Percentiles rank a stretch among this genome's conserved stretches.
Conservation (phyloP, 1,284 basidiomycete species). For the Trichosporon asahii region DNA sequence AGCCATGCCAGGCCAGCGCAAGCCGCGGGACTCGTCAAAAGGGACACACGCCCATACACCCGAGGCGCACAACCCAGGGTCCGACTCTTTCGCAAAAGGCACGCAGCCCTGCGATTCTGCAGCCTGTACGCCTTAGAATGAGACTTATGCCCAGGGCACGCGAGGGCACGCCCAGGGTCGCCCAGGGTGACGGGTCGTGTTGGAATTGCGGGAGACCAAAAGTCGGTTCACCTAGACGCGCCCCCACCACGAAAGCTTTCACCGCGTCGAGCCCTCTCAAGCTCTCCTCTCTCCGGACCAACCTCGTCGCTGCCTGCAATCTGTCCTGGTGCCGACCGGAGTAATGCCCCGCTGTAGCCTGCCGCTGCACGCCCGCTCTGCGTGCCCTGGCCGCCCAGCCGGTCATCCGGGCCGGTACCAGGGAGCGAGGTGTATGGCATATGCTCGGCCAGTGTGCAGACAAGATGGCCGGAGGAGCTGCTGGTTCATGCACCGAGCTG, state of each 20-base stretch:
- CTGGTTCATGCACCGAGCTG: background rate
- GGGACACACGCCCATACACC: background rate
- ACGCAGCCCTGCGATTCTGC: no score
- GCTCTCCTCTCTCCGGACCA: no score
- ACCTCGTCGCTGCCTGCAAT: background rate
- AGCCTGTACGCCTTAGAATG: background rate
- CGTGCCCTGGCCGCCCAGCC: background rate
- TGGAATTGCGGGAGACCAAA: conserved; percentile 11
- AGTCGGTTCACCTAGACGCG: background rate
- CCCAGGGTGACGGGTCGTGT: conserved; percentile 4
- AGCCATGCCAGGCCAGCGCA: no score
- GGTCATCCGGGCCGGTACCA: background rate
- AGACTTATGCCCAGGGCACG: background rate
- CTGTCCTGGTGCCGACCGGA: background rate
- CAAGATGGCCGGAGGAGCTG: background rate
- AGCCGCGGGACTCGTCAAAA: background rate
- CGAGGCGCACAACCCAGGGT: background rate
- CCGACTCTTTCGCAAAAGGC: background rate
- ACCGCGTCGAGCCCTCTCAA: no score
- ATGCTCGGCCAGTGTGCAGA: background rate
- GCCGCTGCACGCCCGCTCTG: background rate
- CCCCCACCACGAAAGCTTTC: no score
- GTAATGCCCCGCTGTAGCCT: background rate
- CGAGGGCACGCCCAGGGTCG: background rate
- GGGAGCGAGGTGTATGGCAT: no score